phyloP scores from a whole-genome alignment of 1,284 basidiomycete genomes.

The Cystobasidium slooffiae region DNA sequence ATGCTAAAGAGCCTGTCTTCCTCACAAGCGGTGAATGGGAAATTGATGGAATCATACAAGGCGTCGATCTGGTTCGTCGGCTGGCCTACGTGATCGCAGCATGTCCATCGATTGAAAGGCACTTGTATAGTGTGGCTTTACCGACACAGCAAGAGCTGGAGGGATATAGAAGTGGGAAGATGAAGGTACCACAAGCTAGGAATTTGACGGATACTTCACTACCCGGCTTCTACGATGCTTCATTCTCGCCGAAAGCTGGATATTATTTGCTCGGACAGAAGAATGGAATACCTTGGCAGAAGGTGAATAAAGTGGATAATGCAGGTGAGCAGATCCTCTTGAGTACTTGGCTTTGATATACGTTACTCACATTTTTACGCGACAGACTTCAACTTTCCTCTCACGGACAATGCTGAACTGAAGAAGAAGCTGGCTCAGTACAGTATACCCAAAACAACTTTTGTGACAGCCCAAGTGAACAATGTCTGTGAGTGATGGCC shows the following conservation, averaged over 20 bases:
- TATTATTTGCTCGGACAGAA: conserved; percentile 81
- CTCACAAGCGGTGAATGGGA: conserved; percentile 89
- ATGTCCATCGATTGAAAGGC: conserved; percentile 76
- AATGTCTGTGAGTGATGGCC: conserved; percentile 54
- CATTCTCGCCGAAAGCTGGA: conserved; percentile 79
- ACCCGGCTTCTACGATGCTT: conserved; percentile 68
- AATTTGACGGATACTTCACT: conserved; percentile 69
- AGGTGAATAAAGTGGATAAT: conserved; percentile 69
- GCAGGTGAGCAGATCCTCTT: conserved; percentile 60
- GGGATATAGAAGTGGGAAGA: conserved; percentile 47
- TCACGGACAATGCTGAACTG: conserved; percentile 74
- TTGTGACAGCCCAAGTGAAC: conserved; percentile 74
- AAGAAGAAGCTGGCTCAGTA: conserved; percentile 73
- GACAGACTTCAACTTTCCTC: neutral
- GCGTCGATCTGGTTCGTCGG: conserved; percentile 69
- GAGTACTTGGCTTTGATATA: neutral
- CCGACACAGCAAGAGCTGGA: conserved; percentile 57
- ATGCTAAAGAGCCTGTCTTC: conserved; percentile 71
- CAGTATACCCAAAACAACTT: conserved; percentile 71
- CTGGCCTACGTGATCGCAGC: conserved; percentile 87
- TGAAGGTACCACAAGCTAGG: conserved; percentile 59
- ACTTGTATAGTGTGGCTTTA: conserved; percentile 76
- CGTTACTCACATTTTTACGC: neutral
- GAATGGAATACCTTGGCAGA: conserved; percentile 88
- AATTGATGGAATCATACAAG: conserved; percentile 73